phyloP scores from a whole-genome alignment of 2,329 filamentous ascomycete genomes.

The Seiridium cupressi region DNA sequence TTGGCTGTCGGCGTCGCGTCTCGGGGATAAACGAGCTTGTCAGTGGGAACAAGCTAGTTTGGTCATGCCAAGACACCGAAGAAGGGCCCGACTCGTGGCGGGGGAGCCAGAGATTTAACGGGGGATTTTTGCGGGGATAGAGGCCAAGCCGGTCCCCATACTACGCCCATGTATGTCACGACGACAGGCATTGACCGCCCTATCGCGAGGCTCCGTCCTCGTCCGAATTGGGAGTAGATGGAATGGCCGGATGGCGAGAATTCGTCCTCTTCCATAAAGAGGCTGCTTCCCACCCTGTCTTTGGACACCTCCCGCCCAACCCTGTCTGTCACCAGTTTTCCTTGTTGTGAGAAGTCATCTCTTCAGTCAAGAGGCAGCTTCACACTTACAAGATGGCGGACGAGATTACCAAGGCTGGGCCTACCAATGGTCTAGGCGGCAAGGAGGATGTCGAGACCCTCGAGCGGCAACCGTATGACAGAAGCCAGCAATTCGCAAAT shows the following conservation, averaged over 20 bases:
- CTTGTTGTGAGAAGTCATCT: neutral
- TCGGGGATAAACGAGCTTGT: neutral
- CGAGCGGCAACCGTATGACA: conserved; percentile 12
- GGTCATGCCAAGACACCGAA: conserved; percentile 23
- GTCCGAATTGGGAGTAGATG: neutral
- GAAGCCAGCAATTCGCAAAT: neutral
- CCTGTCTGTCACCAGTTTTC: neutral
- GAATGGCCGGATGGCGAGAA: neutral
- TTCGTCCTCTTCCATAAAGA: too few relatives aligned
- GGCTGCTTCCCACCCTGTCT: neutral
- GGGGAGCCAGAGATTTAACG: conserved; percentile 7
- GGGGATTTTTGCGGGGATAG: conserved; percentile 5
- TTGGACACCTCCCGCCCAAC: neutral
- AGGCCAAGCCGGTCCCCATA: neutral
- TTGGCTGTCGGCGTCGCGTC: neutral
- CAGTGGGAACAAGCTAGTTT: neutral
- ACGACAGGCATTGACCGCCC: neutral
- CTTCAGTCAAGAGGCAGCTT: neutral
- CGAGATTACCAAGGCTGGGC: conserved; percentile 19
- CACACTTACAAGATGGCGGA: conserved; percentile 15
- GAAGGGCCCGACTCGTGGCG: conserved; percentile 18
- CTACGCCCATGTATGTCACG: neutral
- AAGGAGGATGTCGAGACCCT: conserved; percentile 19
- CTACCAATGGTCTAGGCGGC: conserved; percentile 1
- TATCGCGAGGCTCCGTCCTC: neutral